Base-by-base conservation (phyloP, 1,139 yeast genomes). In the Nakaseomyces glabratus region DNA sequence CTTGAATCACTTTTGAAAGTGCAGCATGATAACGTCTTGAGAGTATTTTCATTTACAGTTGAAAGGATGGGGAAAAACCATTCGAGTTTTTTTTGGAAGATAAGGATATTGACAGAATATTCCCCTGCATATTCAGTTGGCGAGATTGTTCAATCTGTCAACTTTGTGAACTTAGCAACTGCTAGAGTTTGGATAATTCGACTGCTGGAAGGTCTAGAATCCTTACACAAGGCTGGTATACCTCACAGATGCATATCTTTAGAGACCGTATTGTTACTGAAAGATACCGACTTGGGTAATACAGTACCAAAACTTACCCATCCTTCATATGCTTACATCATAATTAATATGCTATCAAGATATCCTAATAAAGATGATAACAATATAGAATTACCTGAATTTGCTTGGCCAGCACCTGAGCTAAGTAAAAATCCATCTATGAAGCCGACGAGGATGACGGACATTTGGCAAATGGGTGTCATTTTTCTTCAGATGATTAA, bases 171-270 rank as follows among this genome's bases (percentile, higher is more conserved):
- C 47, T 63, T 86, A 53, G 75, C 82, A 3, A 67, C 82, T 2
- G 94, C 94, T 0, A 70, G 96, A 45, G 69, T 78, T 4, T 93
- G 97, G 97, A 68, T 88, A 26, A 79, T 86, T 35, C 93, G 88
- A 52, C 50, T 90, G 3, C 62, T 93, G 17, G 96, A 93, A 35
- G 93, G 86, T 2, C 57, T 93, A 12, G 97, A 90, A 49, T 70
- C 71, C 33, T 58, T 90, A 17, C 97, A 90, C 55, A 84, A 82
- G 50, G 64, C 71, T 7, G 96, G 97, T 1, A 60, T 82, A 34
- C 66, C 75, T 11, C 98, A 90, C 56, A 78, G 78, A 48, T 62
- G 70, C 24, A 64, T 93, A 8, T 71, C 78, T 34, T 65, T 81
- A 1, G 70, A 75, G 24, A 74, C 85, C 0, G 70, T 86, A 6